Base-by-base conservation (phyloP, 129 eudicot genomes). In the Flaveria sonorensis region DNA sequence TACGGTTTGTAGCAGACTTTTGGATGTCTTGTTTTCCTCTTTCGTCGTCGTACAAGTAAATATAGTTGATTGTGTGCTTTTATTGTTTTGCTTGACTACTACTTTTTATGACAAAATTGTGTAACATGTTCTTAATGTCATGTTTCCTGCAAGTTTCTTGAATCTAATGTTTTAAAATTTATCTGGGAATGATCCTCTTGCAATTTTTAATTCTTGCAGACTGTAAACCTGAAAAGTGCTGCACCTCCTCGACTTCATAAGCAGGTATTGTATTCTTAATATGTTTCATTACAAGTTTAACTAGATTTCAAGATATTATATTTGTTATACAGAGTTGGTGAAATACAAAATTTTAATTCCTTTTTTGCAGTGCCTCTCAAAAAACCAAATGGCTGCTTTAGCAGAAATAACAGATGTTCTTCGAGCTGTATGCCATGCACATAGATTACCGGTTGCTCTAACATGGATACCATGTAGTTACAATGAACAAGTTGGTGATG, bases 401-500 rank as follows among this genome's bases (percentile, higher is more conserved):
- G 82, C 92, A 19, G 99, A 94, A 85, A 89, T 94, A 62, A 66
- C 83, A 8, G 96, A 90, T 81, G 91, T 90, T 46, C 73, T 89
- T 64, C 89, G 92, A 66, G 91, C 87, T 18, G 86, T 91, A 68
- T 93, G 97, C 68, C 91, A 93, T 72, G 88, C 96, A n/a, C 96
- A 93, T 73, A 76, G 85, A 57, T 76, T 93, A n/a, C 98, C 98
- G 3, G 83, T 93, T 68, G 97, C 98, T 66, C 82, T 88, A 60
- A 91, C 97, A 57, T 93, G 98, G 98, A 84, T 91, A 32, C 96
- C 98, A 23, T 90, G 98, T 84, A 82, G 76, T 77, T 84, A 73
- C 40, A 57, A 70, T 11, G 78, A 67, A 68, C 84, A 47, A 68
- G 66, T 30, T 55, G 85, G 72, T 10, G 86, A 77, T 23, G 88